Evolutionary conservation across 345 rosid species (phyloP).

Genomic region (Eutrema yunnanense): DNA sequence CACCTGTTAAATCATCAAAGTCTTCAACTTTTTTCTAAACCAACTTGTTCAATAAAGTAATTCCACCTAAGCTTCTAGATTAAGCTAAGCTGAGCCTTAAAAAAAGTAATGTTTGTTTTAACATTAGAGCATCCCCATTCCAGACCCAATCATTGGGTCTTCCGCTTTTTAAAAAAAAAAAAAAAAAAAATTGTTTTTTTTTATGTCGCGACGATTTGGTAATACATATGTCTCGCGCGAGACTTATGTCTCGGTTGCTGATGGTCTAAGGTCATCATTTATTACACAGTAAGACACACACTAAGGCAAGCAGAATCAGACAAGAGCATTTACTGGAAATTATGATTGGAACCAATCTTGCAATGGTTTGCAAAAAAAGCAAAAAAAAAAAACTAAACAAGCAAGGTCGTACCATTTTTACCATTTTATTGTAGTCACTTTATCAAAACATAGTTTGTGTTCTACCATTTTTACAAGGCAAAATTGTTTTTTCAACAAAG

Average conservation of each 20-base stretch:
- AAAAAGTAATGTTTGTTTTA: neutral
- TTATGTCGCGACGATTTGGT: too few species aligned
- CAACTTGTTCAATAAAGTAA: neutral
- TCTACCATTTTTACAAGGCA: too few species aligned
- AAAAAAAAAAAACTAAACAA: neutral
- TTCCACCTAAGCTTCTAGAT: neutral
- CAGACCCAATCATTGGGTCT: too few species aligned
- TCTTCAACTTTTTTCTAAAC: neutral
- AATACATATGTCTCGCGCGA: too few species aligned
- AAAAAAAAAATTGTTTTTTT: too few species aligned
- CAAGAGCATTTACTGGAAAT: neutral
- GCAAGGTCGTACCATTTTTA: too few species aligned
- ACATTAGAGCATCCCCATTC: too few species aligned
- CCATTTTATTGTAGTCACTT: too few species aligned
- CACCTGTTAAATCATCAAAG: neutral
- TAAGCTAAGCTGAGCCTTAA: neutral
- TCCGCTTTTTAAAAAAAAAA: too few species aligned
- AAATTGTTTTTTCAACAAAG: too few species aligned
- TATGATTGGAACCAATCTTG: neutral
- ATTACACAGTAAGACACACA: neutral
- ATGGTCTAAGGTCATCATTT: conserved; percentile 7
- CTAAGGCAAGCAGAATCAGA: neutral
- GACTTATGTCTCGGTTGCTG: too few species aligned
- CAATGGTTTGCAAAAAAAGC: neutral
- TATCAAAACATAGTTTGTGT: too few species aligned